These are phyloP conservation scores for Acacia pycnantha DNA, from an alignment of 331 rosid species.

Conservation along the genomic window DNA sequence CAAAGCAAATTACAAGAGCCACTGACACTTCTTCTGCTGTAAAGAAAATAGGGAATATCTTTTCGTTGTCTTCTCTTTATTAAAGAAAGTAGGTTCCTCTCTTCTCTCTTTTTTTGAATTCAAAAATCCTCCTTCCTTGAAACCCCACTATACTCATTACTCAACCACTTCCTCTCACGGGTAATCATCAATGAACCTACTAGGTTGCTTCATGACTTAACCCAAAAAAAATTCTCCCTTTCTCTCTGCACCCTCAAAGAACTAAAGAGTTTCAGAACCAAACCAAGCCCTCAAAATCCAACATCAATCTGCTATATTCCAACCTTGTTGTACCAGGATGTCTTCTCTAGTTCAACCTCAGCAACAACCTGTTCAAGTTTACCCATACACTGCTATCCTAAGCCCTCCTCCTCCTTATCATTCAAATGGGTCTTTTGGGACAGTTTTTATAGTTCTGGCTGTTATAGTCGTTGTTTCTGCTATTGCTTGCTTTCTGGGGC, in stretches of 20 bases:
- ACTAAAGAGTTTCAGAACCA: conserved; percentile 32
- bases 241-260: conserved; percentile 60
- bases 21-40: conserved; percentile 36
- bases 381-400: conserved; percentile 47
- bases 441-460: conserved; percentile 86
- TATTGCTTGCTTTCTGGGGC: conserved; percentile 74
- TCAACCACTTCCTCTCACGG: conserved; percentile 30
- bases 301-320: conserved; percentile 4
- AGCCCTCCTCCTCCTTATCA: conserved; percentile 53
- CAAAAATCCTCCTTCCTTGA: conserved; percentile 36
- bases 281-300: conserved; percentile 29
- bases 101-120: conserved; percentile 39
- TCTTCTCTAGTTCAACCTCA: conserved; percentile 56
- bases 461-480: conserved; percentile 67
- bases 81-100: conserved; percentile 52
- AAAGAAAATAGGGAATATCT: conserved; percentile 62
- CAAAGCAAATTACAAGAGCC: conserved; percentile 59
- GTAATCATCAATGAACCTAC: conserved; percentile 22
- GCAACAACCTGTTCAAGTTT: conserved; percentile 50
- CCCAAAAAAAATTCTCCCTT: conserved; percentile 35
- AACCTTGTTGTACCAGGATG: conserved; percentile 33
- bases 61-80: conserved; percentile 59
- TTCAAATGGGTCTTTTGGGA: conserved; percentile 76
- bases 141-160: conserved; percentile 36
- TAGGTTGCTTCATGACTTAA: conserved; percentile 49